Base-by-base conservation (phyloP, 768 basidiomycete genomes). In the Galerina sulciceps region DNA sequence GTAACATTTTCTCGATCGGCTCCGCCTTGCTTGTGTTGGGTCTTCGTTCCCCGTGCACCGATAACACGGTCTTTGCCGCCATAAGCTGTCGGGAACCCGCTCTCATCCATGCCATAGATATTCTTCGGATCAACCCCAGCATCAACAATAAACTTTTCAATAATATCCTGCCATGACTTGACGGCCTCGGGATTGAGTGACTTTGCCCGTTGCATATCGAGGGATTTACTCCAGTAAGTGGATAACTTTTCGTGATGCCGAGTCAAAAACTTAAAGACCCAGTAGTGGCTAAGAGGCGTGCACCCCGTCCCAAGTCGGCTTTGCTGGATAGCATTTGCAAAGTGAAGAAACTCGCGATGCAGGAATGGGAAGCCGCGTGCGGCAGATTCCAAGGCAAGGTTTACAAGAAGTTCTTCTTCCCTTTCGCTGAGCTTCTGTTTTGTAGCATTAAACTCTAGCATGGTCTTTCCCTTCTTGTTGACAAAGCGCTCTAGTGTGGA, bases 51-150 rank as follows among this genome's bases (percentile, higher is more conserved):
- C 38, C 57, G 49, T 3, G 53, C 58, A 1, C 71, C 67, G 35
- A 73, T 57, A 0, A 75, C 72, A 13, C 65, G 45, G 46, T 73
- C 64, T 10, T 53, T 66, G 0, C 73, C 72, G 13, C 4, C 1
- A 44, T 62, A 55, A 1, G 38, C 44, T 9, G 48, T 55, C 37
- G 65, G 66, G 26, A 75, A 69, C 0, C 76, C 73, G 57, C 63
- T 71, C 60, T 78, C 71, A 48, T 78, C 76, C 71, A 75, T 74
- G 4, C 70, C 67, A 55, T 73, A 76, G 11, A 69, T 69, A 40
- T 65, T 59, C 6, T 69, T 55, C 1, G 55, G 60, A 31, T 57
- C 31, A 37, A 75, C 63, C 2, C 64, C 65, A 13, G 36, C 42
- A 4, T 71, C 59, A 4, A 75, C 67, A 47, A 75, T 50, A 10